These are phyloP conservation scores for Elsinoe australis DNA, from an alignment of 2,329 filamentous ascomycete genomes.

Conservation along the genomic window DNA sequence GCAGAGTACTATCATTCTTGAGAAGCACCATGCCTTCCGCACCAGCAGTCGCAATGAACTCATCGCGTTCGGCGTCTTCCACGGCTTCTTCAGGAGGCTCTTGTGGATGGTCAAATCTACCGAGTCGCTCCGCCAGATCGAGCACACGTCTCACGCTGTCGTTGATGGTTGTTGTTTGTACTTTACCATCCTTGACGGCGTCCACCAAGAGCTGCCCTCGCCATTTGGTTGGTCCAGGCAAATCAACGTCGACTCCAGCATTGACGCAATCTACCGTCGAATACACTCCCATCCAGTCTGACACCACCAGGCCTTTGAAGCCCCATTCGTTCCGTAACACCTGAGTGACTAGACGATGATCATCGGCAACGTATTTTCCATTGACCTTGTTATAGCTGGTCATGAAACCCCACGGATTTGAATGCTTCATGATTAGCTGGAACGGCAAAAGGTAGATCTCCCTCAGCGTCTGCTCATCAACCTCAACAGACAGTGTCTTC, in stretches of 20 bases:
- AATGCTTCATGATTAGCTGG: constrained; percentile 63
- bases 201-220: not conserved
- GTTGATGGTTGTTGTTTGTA: constrained; percentile 6
- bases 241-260: constrained; percentile 74
- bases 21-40: constrained; percentile 62
- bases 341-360: constrained; percentile 57
- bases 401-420: constrained; percentile 64
- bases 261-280: constrained; percentile 57
- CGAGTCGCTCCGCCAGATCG: not conserved
- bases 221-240: constrained; percentile 65
- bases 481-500: constrained; percentile 55
- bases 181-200: constrained; percentile 9
- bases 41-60: constrained; percentile 55
- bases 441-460: constrained; percentile 70
- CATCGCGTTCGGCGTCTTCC: constrained; percentile 48
- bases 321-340: constrained; percentile 66
- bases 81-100: constrained; percentile 12
- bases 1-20: constrained; percentile 59
- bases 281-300: constrained; percentile 75
- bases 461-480: constrained; percentile 57
- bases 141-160: constrained; percentile 13
- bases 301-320: constrained; percentile 51
- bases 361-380: constrained; percentile 59
- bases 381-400: constrained; percentile 68
- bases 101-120: not conserved